phyloP scores from a whole-genome alignment of 176 grass and related monocot species.

The Echinochloa phyllopogon region DNA sequence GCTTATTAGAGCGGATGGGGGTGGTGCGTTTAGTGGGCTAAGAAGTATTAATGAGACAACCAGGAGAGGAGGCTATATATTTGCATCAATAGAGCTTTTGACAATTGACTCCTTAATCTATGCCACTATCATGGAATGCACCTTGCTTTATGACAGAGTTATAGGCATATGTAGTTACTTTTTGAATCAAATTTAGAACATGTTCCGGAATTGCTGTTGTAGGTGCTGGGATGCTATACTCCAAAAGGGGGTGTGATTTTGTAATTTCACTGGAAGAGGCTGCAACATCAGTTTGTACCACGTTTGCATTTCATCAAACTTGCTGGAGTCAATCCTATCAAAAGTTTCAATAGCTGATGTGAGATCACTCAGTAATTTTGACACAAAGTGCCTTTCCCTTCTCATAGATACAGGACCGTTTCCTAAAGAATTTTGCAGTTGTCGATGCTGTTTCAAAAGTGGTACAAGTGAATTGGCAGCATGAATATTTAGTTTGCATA shows the following conservation, averaged over 20 bases:
- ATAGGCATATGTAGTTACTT: slow-evolving; percentile 54
- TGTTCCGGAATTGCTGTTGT: slow-evolving; percentile 56
- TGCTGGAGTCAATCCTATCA: slow-evolving; percentile 30
- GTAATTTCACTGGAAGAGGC: slow-evolving; percentile 23
- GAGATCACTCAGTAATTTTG: slow-evolving; percentile 10
- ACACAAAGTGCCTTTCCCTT: slow-evolving; percentile 33
- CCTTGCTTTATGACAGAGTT: slow-evolving; percentile 60
- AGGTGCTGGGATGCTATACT: slow-evolving; percentile 44
- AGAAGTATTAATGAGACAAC: slow-evolving; percentile 48
- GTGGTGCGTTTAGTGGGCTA: slow-evolving; percentile 46
- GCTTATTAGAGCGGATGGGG: slow-evolving; percentile 40
- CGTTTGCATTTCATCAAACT: slow-evolving; percentile 1
- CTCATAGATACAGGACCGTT: slow-evolving; percentile 18
- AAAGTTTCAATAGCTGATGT: background rate
- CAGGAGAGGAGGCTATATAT: slow-evolving; percentile 51
- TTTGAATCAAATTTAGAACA: slow-evolving; percentile 56
- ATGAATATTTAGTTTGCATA: slow-evolving; percentile 23
- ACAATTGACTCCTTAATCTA: slow-evolving; percentile 65
- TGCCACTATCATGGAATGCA: slow-evolving; percentile 55
- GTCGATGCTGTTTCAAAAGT: background rate
- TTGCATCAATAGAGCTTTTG: slow-evolving; percentile 49
- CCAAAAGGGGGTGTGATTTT: slow-evolving; percentile 27
- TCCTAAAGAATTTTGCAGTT: slow-evolving; percentile 12
- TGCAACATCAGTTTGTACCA: slow-evolving; percentile 16
- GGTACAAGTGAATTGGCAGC: background rate